Conservation (phyloP, 306 rosid species). For the Sphenostylis stenocarpa region DNA sequence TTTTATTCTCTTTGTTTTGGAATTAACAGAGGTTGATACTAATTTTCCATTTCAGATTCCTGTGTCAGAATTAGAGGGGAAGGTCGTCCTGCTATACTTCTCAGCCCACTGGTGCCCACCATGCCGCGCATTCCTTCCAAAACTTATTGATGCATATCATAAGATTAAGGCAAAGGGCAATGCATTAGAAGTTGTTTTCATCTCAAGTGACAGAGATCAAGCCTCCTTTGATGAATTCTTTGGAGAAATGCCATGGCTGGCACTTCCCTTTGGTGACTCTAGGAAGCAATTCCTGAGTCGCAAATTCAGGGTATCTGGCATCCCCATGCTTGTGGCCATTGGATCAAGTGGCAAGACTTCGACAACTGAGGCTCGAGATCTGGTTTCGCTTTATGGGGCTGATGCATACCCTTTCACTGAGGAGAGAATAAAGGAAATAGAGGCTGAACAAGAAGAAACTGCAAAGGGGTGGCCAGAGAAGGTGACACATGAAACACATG, state of each 20-base stretch:
- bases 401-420: slow-evolving; percentile 74
- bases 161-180: slow-evolving; percentile 60
- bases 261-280: slow-evolving; percentile 71
- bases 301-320: slow-evolving; percentile 59
- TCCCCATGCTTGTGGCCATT: slow-evolving; percentile 66
- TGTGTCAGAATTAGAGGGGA: slow-evolving; percentile 67
- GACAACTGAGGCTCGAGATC: slow-evolving; percentile 53
- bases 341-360: slow-evolving; percentile 67
- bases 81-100: slow-evolving; percentile 74
- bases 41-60: slow-evolving; percentile 48
- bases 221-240: slow-evolving; percentile 61
- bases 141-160: slow-evolving; percentile 57
- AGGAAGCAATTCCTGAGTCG: slow-evolving; percentile 61
- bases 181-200: slow-evolving; percentile 66
- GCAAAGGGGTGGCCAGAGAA: slow-evolving; percentile 75
- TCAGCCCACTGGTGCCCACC: slow-evolving; percentile 90
- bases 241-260: slow-evolving; percentile 82
- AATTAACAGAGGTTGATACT: not conserved
- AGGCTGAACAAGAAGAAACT: slow-evolving; percentile 46
- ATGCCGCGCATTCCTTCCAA: slow-evolving; percentile 75
- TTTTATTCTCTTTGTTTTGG: not conserved
- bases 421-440: slow-evolving; percentile 51
- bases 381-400: slow-evolving; percentile 52
- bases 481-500: slow-evolving; percentile 44
- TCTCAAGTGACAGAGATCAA: slow-evolving; percentile 75